These are phyloP conservation scores for Macrophomina pseudophaseolina DNA, from an alignment of 2,329 filamentous ascomycete species.

Conservation along the genomic window DNA sequence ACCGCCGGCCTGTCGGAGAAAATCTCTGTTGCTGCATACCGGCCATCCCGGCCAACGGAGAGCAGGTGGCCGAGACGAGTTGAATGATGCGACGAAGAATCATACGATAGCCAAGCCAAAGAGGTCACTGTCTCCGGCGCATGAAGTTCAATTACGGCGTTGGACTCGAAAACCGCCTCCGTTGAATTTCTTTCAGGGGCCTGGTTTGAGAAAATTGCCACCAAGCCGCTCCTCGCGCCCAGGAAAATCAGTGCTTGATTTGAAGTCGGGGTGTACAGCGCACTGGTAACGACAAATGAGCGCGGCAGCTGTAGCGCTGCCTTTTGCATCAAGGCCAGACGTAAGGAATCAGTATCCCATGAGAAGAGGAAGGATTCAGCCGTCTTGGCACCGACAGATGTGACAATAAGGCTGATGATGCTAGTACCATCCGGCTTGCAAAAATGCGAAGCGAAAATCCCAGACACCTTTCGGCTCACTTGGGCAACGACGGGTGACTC, in stretches of 20 bases:
- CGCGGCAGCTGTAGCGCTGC: conserved; percentile 38
- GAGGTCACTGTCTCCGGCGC: conserved; percentile 70
- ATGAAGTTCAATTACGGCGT: conserved; percentile 45
- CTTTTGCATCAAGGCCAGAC: not conserved
- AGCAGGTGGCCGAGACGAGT: conserved; percentile 58
- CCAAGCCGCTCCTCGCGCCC: conserved; percentile 11
- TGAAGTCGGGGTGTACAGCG: not conserved
- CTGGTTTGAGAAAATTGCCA: conserved; percentile 12
- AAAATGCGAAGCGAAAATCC: conserved; percentile 39
- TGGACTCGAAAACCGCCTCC: not conserved
- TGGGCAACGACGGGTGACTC: conserved; percentile 35
- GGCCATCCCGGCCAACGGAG: conserved; percentile 77
- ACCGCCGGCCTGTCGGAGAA: conserved; percentile 33
- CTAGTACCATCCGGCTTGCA: not conserved
- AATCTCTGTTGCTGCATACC: conserved; percentile 67
- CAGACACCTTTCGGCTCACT: conserved; percentile 47
- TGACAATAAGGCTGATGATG: conserved; percentile 42
- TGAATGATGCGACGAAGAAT: conserved; percentile 24
- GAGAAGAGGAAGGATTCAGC: conserved; percentile 36
- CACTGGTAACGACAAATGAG: conserved; percentile 58
- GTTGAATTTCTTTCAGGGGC: not conserved
- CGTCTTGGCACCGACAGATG: conserved; percentile 42
- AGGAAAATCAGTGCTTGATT: conserved; percentile 10
- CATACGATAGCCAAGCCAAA: conserved; percentile 50
- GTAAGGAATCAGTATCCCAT: not conserved